Base-by-base conservation (phyloP, 148 eudicot genomes). In the Diospyros kaki region DNA sequence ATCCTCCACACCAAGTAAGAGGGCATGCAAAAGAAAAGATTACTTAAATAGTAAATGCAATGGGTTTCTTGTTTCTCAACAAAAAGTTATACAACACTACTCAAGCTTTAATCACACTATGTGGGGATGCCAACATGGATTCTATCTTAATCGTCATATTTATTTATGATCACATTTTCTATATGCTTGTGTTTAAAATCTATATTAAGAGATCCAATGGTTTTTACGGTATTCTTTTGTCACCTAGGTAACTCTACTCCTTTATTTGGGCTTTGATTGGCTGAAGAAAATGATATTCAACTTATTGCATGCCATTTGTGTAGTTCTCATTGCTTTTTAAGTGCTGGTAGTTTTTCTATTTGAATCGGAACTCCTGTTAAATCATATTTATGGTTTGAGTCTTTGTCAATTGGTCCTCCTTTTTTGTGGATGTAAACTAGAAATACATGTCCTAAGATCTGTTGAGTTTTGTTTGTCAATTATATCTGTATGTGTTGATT, bases 331-430 rank as follows among this genome's bases (percentile, higher is more conserved):
- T 46, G 53, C 28, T 53, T 3, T 45, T 42, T 14, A 17, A 9
- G 8, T 4, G 1, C 63, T 71, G 3, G 73, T 17, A 14, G 42
- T 2, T 56, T 48, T 55, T 41, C 1, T 71, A 55, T 17, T n/a
- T 2, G 46, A 71, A 8, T 2, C 42, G 52, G 58, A 39, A 8
- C 9, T 71, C 3, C 3, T 56, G 46, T 71, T 10, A 9, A 56
- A 17, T 53, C 14, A n/a, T n/a, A 17, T 43, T 58, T 58, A 71
- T 42, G 74, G 53, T 71, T 65, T 65, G n/a, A 28, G 66, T 63
- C 13, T 65, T 13, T 14, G 50, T 15, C 18, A 69, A 40, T 42
- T 9, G 48, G 9, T 71, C 73, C 41, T 71, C 39, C 8, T 54
- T 70, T 28, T 7, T 54, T 62, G 48, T 55, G 73, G 50, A 55